These are phyloP conservation scores for Starmerella sirachaensis DNA, from an alignment of 805 yeast species.

Conservation along the genomic window DNA sequence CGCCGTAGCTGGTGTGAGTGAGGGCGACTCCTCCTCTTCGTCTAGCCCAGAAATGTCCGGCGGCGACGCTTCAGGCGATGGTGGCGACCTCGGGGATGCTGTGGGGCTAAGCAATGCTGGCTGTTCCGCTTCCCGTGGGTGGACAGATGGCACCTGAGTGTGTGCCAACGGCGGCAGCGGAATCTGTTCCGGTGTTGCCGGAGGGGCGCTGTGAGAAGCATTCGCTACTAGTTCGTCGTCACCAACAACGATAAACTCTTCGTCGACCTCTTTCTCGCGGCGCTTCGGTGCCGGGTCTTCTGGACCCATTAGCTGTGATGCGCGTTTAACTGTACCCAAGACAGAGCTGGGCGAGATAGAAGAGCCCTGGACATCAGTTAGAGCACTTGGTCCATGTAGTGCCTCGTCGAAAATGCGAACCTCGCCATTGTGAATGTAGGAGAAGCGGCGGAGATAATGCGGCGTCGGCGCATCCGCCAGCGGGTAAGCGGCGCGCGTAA, in stretches of 20 bases:
- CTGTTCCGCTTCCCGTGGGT: too few relatives aligned
- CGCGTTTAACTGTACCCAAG: slow-evolving; percentile 9
- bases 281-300: slow-evolving; percentile 20
- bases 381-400: slow-evolving; percentile 2
- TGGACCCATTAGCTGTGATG: slow-evolving; percentile 6
- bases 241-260: too few relatives aligned
- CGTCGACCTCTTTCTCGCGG: slow-evolving; percentile 15
- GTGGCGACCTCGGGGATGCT: slow-evolving; percentile 20
- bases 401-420: slow-evolving; percentile 24
- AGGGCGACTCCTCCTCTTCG: neutral
- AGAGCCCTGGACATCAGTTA: neutral
- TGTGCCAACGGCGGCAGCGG: neutral
- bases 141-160: too few relatives aligned
- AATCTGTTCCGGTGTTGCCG: too few relatives aligned
- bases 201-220: too few relatives aligned
- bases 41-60: neutral
- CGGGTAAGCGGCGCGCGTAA: slow-evolving; percentile 22
- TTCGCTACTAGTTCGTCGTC: too few relatives aligned
- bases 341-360: slow-evolving; percentile 1
- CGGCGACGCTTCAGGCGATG: slow-evolving; percentile 1
- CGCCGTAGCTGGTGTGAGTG: neutral
- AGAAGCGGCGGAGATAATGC: slow-evolving; percentile 24
- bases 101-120: slow-evolving; percentile 20
- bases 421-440: slow-evolving; percentile 24
- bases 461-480: slow-evolving; percentile 29